Evolutionary conservation across 768 basidiomycete genomes (phyloP).

Genomic region (Suillus subalutaceus): DNA sequence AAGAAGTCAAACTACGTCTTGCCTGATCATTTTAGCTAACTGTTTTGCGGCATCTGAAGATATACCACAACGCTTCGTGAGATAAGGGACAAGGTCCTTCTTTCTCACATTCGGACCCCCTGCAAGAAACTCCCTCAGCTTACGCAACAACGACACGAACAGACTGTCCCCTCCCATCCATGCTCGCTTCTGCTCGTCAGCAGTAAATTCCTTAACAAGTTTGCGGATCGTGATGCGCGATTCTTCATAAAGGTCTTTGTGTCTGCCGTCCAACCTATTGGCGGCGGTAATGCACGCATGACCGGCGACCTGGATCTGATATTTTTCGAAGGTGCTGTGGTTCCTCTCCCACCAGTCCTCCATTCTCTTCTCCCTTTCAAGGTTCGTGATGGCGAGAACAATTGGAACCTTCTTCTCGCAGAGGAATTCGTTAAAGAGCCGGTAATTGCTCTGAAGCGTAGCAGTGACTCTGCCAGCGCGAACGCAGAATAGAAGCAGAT

Average conservation of each 20-base stretch:
- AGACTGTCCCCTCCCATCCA: background rate
- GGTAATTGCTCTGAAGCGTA: constrained; percentile 40
- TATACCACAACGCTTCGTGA: constrained; percentile 31
- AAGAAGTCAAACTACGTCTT: background rate
- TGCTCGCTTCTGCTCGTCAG: background rate
- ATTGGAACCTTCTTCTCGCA: constrained; percentile 33
- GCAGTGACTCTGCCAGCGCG: constrained; percentile 41
- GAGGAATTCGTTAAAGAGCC: constrained; percentile 42
- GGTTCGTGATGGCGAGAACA: constrained; percentile 33
- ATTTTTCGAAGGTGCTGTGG: constrained; percentile 21
- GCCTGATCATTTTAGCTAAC: background rate
- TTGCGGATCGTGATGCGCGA: constrained; percentile 21
- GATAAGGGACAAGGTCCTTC: constrained; percentile 26
- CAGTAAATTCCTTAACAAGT: constrained; percentile 18
- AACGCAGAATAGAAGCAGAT: constrained; percentile 46
- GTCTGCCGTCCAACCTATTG: constrained; percentile 24
- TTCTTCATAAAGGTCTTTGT: constrained; percentile 23
- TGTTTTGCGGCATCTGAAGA: constrained; percentile 25
- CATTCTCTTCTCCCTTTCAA: constrained; percentile 28
- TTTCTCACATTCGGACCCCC: constrained; percentile 17
- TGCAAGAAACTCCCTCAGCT: constrained; percentile 25
- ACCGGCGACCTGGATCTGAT: constrained; percentile 29
- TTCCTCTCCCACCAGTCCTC: constrained; percentile 22
- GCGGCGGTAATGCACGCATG: constrained; percentile 41
- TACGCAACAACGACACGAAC: constrained; percentile 29